Evolutionary conservation across 2,329 filamentous ascomycete genomes (phyloP).

Genomic region (Xylaria sp.): DNA sequence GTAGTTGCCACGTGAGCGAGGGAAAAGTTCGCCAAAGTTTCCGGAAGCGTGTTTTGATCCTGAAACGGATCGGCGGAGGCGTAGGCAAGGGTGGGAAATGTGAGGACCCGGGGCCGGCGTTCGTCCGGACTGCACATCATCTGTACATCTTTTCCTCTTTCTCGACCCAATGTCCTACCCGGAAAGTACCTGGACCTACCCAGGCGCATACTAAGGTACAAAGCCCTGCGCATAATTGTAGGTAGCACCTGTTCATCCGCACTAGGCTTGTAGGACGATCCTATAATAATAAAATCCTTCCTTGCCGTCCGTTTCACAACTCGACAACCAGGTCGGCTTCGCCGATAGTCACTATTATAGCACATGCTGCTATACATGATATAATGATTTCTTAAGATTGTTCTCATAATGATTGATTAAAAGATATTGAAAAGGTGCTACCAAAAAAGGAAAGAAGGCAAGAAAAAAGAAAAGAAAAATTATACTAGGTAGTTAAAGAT

Average conservation of each 20-base stretch:
- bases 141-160: conserved; percentile 13
- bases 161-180: neutral
- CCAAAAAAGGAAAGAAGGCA: no score
- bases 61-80: conserved; percentile 35
- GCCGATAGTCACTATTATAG: neutral
- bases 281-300: neutral
- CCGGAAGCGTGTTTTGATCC: conserved; percentile 9
- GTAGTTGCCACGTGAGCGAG: conserved; percentile 30
- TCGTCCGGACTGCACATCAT: conserved; percentile 28
- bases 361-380: neutral
- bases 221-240: neutral
- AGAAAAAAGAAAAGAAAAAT: neutral
- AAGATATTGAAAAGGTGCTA: no score
- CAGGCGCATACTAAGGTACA: neutral
- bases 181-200: neutral
- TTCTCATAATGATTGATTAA: no score
- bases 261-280: neutral
- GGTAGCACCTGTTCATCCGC: neutral
- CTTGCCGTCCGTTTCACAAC: neutral
- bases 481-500: no score
- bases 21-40: neutral
- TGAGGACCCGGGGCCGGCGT: conserved; percentile 14
- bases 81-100: conserved; percentile 13
- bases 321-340: no score
- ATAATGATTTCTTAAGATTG: no score